A percentile compares a stretch with the other conserved stretches of the same genome.
phyloP scores from a whole-genome alignment of 495 filamentous ascomycete genomes.

The Trichoderma orchidacearum region DNA sequence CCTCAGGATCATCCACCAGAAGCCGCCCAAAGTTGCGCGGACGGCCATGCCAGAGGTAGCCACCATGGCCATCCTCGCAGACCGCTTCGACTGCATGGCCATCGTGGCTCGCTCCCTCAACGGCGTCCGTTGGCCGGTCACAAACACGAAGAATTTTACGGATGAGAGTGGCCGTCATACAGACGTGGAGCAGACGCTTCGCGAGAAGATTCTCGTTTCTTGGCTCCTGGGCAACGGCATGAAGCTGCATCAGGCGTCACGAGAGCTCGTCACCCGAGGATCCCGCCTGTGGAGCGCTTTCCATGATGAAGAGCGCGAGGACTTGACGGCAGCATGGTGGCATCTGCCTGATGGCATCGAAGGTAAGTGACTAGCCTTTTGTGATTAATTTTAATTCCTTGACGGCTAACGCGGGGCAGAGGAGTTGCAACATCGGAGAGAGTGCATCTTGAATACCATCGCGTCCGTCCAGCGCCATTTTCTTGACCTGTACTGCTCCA shows the following conservation, averaged over 20 bases:
- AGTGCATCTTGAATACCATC: conserved; percentile 59
- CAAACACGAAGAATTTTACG: conserved; percentile 18
- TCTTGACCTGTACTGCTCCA: conserved; percentile 49
- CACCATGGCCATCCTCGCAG: conserved; percentile 51
- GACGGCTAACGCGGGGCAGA: conserved; percentile 24
- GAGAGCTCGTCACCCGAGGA: conserved; percentile 51
- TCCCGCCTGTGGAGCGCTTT: conserved; percentile 45
- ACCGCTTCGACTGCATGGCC: conserved; percentile 44
- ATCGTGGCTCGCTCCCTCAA: conserved; percentile 31
- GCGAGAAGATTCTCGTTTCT: conserved; percentile 50
- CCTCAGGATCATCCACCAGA: conserved; percentile 41
- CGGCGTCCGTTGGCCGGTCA: conserved; percentile 33
- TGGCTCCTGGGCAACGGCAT: conserved; percentile 40
- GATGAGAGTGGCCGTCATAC: conserved; percentile 22
- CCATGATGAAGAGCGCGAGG: conserved; percentile 23
- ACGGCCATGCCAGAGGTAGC: conserved; percentile 39
- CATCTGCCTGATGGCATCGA: conserved; percentile 61
- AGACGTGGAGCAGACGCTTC: conserved; percentile 38
- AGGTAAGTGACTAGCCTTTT: conserved; percentile 27
- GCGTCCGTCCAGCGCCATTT: conserved; percentile 66
- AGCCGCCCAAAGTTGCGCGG: conserved; percentile 15
- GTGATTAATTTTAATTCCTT: background rate
- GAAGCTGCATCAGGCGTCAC: conserved; percentile 38
- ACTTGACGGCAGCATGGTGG: conserved; percentile 47
- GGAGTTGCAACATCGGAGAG: conserved; percentile 57